phyloP scores from a whole-genome alignment of 352 stramenopile species.

The Phytophthora multivora region DNA sequence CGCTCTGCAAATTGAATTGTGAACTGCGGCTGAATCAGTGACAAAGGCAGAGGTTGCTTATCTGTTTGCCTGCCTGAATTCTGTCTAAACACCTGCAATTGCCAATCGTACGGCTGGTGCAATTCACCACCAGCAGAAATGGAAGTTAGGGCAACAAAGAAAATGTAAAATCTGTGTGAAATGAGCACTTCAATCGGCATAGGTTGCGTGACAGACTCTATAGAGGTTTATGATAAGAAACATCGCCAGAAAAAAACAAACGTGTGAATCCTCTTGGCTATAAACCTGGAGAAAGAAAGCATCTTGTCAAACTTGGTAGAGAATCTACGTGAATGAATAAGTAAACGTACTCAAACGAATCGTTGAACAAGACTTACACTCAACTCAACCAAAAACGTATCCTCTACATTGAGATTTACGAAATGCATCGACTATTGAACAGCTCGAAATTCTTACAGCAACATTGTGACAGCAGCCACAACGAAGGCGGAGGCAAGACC shows the following conservation, averaged over 20 bases:
- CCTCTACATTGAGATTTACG: slow-evolving; percentile 1
- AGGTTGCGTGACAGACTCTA: no score
- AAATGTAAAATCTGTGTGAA: neutral
- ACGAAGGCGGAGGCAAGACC: neutral
- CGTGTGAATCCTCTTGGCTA: no score
- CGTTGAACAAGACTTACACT: no score
- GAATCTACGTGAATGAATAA: no score
- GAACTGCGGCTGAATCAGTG: neutral
- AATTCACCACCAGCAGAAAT: slow-evolving; percentile 8
- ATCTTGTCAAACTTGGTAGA: no score
- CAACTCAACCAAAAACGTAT: neutral
- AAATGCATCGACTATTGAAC: neutral
- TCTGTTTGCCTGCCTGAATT: neutral
- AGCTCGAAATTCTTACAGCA: slow-evolving; percentile 10
- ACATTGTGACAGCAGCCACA: neutral
- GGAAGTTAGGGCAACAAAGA: no score
- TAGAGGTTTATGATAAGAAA: no score
- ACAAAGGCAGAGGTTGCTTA: no score
- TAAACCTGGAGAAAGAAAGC: no score
- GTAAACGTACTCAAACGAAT: no score
- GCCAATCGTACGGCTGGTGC: slow-evolving; percentile 17
- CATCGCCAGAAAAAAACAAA: no score
- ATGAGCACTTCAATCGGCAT: neutral
- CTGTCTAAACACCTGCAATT: slow-evolving; percentile 2
- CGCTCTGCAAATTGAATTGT: slow-evolving; percentile 9